A percentile compares a stretch with the other conserved stretches of the same genome.
These are phyloP conservation scores for Eutrema heterophyllum DNA, from an alignment of 345 rosid species.

Conservation along the genomic window DNA sequence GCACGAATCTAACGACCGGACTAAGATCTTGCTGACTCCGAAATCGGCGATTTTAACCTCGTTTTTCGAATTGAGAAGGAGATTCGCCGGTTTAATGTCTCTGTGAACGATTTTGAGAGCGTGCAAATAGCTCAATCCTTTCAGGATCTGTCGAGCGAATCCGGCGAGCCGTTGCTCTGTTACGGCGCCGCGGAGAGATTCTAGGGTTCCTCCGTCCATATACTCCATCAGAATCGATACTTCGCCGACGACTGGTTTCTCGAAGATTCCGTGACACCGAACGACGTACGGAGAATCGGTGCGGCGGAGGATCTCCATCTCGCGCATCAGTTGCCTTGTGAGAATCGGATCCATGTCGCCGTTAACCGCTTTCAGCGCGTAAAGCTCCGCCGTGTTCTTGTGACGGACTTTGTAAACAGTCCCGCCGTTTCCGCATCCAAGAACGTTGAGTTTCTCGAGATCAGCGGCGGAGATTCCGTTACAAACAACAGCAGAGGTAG, in stretches of 20 bases:
- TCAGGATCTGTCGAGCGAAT: conserved; percentile 57
- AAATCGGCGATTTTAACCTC: conserved; percentile 83
- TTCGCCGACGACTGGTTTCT: conserved; percentile 57
- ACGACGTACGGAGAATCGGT: conserved; percentile 67
- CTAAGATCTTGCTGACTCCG: conserved; percentile 77
- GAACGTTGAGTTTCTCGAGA: conserved; percentile 60
- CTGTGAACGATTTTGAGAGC: conserved; percentile 67
- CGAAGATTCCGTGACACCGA: conserved; percentile 51
- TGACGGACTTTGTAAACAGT: conserved; percentile 71
- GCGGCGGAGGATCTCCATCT: conserved; percentile 78
- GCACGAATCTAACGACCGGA: conserved; percentile 61
- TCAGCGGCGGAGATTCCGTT: conserved; percentile 35
- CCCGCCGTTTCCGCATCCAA: conserved; percentile 90
- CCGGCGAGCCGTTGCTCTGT: conserved; percentile 45
- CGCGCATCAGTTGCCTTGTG: conserved; percentile 63
- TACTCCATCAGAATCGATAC: conserved; percentile 67
- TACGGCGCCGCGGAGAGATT: conserved; percentile 49
- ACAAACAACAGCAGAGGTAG: not conserved
- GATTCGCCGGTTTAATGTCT: conserved; percentile 79
- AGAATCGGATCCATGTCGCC: conserved; percentile 50
- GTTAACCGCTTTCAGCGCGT: conserved; percentile 65
- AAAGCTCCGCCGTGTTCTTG: conserved; percentile 46
- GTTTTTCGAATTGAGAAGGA: conserved; percentile 50
- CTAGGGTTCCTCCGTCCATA: conserved; percentile 76
- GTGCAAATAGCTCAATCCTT: conserved; percentile 64